phyloP scores from a whole-genome alignment of 345 rosid species.

The Populus alba region DNA sequence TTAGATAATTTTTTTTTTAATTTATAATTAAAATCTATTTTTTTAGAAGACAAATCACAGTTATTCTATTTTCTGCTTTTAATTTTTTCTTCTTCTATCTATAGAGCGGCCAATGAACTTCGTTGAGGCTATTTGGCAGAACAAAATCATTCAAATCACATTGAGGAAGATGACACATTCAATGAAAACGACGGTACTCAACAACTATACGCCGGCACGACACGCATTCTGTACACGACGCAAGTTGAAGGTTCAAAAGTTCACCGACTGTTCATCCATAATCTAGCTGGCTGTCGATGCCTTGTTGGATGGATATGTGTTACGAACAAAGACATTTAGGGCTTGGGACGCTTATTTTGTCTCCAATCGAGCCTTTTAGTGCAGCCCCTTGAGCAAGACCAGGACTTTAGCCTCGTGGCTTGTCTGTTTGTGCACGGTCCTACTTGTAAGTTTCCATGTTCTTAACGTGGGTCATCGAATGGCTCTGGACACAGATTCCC shows the following conservation, averaged over 20 bases:
- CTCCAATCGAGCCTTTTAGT: background rate
- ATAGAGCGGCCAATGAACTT: too few species aligned
- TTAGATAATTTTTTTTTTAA: too few species aligned
- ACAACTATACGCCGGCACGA: background rate
- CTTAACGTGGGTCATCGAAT: background rate
- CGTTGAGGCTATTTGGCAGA: too few species aligned
- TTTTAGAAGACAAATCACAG: too few species aligned
- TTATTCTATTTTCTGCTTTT: too few species aligned
- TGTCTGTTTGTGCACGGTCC: constrained; percentile 17
- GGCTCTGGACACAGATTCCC: background rate
- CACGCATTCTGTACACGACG: background rate
- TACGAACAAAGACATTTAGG: constrained; percentile 19
- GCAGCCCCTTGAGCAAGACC: background rate
- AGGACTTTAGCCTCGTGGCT: background rate
- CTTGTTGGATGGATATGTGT: constrained; percentile 37
- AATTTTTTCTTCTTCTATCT: too few species aligned
- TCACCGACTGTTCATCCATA: background rate
- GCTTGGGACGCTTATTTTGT: constrained; percentile 25
- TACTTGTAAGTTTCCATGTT: constrained; percentile 15
- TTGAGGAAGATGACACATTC: background rate
- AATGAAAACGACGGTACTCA: background rate
- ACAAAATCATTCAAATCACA: too few species aligned
- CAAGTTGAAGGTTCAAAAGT: background rate
- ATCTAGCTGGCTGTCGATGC: constrained; percentile 3
- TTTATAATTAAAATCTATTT: too few species aligned